Evolutionary conservation across 805 yeast species (phyloP).

Genomic region (Candida nitratophila): DNA sequence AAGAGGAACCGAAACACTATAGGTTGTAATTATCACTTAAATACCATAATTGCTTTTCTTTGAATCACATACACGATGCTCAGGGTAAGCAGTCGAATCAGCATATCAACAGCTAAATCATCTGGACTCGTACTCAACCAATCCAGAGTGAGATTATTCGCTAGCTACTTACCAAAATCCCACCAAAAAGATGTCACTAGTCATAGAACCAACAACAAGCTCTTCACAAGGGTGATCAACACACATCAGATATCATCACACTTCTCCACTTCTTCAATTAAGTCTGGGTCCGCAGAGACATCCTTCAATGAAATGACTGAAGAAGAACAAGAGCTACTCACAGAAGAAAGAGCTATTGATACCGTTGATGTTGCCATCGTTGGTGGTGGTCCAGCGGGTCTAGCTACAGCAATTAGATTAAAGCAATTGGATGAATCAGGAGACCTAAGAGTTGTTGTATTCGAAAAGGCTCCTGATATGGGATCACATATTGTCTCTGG

Average conservation of each 20-base stretch:
- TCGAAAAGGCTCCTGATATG: constrained; percentile 90
- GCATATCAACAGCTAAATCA: too few relatives aligned
- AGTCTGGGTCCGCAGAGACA: constrained; percentile 15
- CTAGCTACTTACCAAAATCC: too few relatives aligned
- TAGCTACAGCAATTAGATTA: constrained; percentile 84
- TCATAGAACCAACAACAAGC: too few relatives aligned
- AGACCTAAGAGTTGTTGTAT: constrained; percentile 69
- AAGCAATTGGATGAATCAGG: constrained; percentile 76
- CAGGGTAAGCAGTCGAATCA: too few relatives aligned
- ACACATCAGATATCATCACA: not conserved
- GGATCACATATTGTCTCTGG: constrained; percentile 93
- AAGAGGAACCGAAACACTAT: too few relatives aligned
- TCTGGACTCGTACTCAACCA: too few relatives aligned
- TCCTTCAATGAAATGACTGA: constrained; percentile 22
- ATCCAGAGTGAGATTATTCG: too few relatives aligned
- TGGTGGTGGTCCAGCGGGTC: constrained; percentile 97
- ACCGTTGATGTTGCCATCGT: constrained; percentile 91
- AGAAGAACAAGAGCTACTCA: constrained; percentile 40
- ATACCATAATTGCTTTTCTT: too few relatives aligned
- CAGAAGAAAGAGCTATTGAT: constrained; percentile 72
- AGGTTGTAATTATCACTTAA: too few relatives aligned
- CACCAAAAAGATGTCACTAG: too few relatives aligned
- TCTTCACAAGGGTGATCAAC: not conserved
- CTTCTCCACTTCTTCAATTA: constrained; percentile 1
- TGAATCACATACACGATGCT: too few relatives aligned